Conservation (phyloP, 306 rosid species). For the Ochetophila trinervis region DNA sequence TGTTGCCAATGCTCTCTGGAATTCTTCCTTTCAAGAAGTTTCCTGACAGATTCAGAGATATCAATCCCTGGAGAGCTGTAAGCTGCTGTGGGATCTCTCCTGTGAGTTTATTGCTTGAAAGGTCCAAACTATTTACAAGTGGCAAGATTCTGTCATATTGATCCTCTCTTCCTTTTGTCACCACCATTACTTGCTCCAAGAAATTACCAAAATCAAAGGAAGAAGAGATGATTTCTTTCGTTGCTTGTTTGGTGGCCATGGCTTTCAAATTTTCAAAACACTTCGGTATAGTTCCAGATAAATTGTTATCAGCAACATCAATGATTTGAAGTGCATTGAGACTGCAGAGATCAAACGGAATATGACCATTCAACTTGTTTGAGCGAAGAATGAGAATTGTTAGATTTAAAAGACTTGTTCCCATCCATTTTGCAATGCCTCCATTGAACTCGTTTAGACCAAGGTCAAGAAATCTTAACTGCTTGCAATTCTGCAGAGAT, state of each 20-base stretch:
- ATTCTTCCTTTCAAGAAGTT: background rate
- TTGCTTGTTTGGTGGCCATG: background rate
- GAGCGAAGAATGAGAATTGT: constrained; percentile 17
- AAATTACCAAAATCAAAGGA: too few relatives aligned
- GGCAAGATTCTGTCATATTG: background rate
- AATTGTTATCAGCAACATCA: constrained; percentile 31
- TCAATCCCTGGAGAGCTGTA: background rate
- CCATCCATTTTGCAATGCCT: constrained; percentile 18
- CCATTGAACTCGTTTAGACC: constrained; percentile 11
- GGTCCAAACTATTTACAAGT: background rate
- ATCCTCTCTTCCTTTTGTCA: background rate
- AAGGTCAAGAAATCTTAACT: background rate
- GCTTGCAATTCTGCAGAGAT: background rate
- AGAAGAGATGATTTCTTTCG: too few relatives aligned
- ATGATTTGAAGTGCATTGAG: constrained; percentile 6
- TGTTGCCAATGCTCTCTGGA: background rate
- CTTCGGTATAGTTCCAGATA: constrained; percentile 32
- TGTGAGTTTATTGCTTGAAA: background rate
- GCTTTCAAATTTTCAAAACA: constrained; percentile 22
- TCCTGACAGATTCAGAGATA: background rate
- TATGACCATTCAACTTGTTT: background rate
- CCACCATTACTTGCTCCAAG: background rate
- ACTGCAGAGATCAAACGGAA: constrained; percentile 4
- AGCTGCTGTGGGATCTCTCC: constrained; percentile 10
- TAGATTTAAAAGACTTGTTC: background rate